Conservation (phyloP, 176 grass and related monocot species). For the Ensete glaucum region DNA sequence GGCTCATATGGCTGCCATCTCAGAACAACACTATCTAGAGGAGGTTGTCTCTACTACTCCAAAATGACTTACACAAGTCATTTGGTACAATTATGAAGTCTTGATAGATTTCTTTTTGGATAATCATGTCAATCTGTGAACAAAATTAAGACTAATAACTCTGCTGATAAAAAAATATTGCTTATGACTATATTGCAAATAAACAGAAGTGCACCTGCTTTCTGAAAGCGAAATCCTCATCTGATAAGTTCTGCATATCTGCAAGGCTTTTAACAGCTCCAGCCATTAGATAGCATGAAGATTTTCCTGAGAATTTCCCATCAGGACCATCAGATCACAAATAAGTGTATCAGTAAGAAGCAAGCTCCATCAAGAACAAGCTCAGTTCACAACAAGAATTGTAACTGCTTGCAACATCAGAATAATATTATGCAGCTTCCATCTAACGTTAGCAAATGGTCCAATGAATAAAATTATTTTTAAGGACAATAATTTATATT, state of each 20-base stretch:
- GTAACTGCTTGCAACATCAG: too few relatives aligned
- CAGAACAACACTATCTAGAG: too few relatives aligned
- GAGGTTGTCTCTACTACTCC: not conserved
- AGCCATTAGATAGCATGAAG: conserved; percentile 56
- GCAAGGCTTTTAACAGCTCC: conserved; percentile 65
- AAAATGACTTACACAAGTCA: not conserved
- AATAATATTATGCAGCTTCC: too few relatives aligned
- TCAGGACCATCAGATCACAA: conserved; percentile 16
- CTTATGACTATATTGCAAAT: not conserved
- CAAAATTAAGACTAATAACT: not conserved
- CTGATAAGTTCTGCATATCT: conserved; percentile 68
- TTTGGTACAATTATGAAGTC: too few relatives aligned
- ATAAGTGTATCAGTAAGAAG: too few relatives aligned
- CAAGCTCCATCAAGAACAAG: too few relatives aligned
- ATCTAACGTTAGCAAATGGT: too few relatives aligned
- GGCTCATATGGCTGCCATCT: too few relatives aligned
- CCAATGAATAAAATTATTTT: too few relatives aligned
- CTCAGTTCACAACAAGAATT: too few relatives aligned
- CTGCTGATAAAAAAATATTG: not conserved
- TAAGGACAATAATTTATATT: too few relatives aligned
- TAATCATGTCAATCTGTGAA: not conserved
- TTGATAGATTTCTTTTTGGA: too few relatives aligned
- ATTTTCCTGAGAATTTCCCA: conserved; percentile 45
- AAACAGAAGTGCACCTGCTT: conserved; percentile 54
- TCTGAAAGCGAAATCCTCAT: conserved; percentile 80